Base-by-base conservation (phyloP, 2,329 filamentous ascomycete species). In the Sarocladium kiliense region DNA sequence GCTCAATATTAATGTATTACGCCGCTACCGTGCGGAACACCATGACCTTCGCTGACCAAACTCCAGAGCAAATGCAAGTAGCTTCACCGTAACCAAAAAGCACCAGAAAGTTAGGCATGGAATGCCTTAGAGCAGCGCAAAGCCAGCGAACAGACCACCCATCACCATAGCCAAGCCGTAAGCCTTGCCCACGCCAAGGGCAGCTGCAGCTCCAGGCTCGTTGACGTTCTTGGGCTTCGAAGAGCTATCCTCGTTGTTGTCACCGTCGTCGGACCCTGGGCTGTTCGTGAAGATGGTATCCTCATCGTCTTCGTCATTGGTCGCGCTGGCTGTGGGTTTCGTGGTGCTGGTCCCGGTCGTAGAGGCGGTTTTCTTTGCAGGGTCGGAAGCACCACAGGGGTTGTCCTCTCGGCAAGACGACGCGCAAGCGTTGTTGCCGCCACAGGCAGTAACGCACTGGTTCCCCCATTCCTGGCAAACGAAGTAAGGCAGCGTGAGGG, bases 401-500 rank as follows among this genome's bases (percentile, higher is more conserved):
- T 91, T 75, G 59, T 91, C 73, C 62, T 81, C 64, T 55, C 80
- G 77, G 74, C 88, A 59, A 14, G 42, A 12, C n/a, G 56, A 56
- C 34, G 88, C 88, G 67, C 89, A 88, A 68, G 88, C 92, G 71
- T 91, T 76, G 59, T 91, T 73, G 61, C 81, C 64, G 54, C 79
- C 76, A 74, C 88, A 92, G 55, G 71, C 63, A 57, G 72, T 65
- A 12, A 87, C 84, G 68, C 87, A 91, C 71, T 90, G 81, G 67
- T 75, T 83, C 63, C 82, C 86, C 78, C 80, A 90, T 71, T 87
- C 78, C 47, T 78, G 78, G 79, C 89, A 94, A 63, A 85, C 78
- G 73, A 85, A 89, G 79, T 84, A 93, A 32, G 89, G 89, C 25
- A 94, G 76, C 1, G 89, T 92, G 62, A 90, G 78, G 19, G 85